Base-by-base conservation (phyloP, 75 land plant species). In the Picea sitchensis region DNA sequence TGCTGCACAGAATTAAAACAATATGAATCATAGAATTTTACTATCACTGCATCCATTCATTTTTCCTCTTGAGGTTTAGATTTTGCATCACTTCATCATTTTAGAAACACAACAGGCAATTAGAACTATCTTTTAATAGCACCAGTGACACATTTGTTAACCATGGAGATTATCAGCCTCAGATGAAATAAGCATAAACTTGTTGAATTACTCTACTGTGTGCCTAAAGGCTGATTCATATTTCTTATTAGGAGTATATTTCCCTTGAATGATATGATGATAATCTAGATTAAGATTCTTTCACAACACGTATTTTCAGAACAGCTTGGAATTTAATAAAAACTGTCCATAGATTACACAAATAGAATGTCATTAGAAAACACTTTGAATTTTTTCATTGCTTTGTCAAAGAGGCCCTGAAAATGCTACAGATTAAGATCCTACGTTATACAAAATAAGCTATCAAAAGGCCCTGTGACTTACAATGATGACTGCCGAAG, bases 401-500 rank as follows among this genome's bases (percentile, higher is more conserved):
- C 2, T 62, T 9, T 8, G 13, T 62, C 12, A 26, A 62, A 12
- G 21, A 12, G 9, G 31, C 30, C 8, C 2, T 3, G 65, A 62
- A 62, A 12, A 11, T 62, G 9, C 26, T 8, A 62, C 2, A 62
- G 13, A 8, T 2, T 21, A 23, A 62, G 12, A 7, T 9, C 12
- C 21, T 7, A 8, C 30, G 11, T 62, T 62, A 21, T 62, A 26
- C 30, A 62, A 21, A 12, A 23, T 8, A 21, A 26, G 2, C 8
- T 8, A 2, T 62, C 1, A 26, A 64, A 64, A 12, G 9, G 7
- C 54, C 54, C 54, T 30, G 32, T 31, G 23, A 83, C 90, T 60
- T 87, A 91, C 91, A 83, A 77, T 58, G 38, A 75, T 82, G 68
- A 30, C 61, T 79, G 34, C 60, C 34, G 20, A 85, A 80, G 60